Percentiles rank a stretch among this genome's conserved stretches.
These are phyloP conservation scores for Eimeria necatrix DNA, from an alignment of 169 alveolate species.

Conservation along the genomic window DNA sequence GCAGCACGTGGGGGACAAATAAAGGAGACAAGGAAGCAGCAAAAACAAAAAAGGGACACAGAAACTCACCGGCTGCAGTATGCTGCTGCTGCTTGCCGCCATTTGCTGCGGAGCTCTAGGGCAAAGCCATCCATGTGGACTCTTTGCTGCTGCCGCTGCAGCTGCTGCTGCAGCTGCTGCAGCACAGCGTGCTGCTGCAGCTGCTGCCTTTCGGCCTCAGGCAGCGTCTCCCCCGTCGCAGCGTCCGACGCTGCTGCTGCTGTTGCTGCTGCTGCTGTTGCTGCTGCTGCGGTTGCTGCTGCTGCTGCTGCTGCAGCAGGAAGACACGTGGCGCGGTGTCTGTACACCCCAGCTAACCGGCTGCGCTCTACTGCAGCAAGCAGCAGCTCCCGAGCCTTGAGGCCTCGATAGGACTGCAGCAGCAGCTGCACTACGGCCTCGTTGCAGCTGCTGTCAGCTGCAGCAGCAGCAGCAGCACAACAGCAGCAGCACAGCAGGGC, in stretches of 20 bases:
- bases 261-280: not conserved
- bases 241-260: not conserved
- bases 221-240: not conserved
- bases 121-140: conserved; percentile 49
- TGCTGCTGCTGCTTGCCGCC: conserved; percentile 49
- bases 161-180: conserved; percentile 71
- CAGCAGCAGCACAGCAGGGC: conserved; percentile 35
- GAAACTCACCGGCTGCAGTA: conserved; percentile 10
- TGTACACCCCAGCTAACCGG: conserved; percentile 27
- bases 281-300: conserved; percentile 6
- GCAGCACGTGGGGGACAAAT: not conserved
- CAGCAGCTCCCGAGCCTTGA: conserved; percentile 63
- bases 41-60: not conserved
- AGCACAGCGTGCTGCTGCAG: conserved; percentile 28
- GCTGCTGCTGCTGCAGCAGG: not conserved
- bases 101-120: conserved; percentile 13
- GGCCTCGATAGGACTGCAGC: conserved; percentile 61
- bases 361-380: conserved; percentile 39
- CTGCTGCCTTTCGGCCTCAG: not conserved
- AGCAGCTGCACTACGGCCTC: conserved; percentile 44
- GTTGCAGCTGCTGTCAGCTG: conserved; percentile 10
- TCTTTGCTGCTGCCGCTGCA: conserved; percentile 68
- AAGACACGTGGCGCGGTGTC: not conserved
- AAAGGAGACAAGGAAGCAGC: not conserved
- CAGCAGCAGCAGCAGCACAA: not conserved